These are phyloP conservation scores for Ephemerocybe angulata DNA, from an alignment of 768 basidiomycete species.

Conservation along the genomic window DNA sequence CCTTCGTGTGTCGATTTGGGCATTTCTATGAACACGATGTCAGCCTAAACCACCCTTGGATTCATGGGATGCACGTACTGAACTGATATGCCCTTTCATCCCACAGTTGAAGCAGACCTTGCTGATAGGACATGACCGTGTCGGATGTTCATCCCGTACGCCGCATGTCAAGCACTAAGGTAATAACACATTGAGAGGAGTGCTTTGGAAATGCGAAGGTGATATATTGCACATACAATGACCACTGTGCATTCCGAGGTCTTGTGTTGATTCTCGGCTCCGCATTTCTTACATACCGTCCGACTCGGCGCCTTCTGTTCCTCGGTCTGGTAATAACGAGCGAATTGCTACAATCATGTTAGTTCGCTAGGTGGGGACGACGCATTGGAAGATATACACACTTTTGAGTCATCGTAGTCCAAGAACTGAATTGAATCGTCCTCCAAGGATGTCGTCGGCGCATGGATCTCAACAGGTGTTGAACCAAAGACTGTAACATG, in stretches of 20 bases:
- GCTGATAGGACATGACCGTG: conserved; percentile 74
- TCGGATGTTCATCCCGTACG: conserved; percentile 73
- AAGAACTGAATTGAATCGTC: conserved; percentile 76
- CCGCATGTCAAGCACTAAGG: conserved; percentile 77
- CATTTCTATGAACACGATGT: conserved; percentile 48
- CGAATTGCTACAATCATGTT: conserved; percentile 37
- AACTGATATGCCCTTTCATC: conserved; percentile 79
- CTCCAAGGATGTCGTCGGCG: conserved; percentile 35
- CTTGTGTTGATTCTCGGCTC: conserved; percentile 68
- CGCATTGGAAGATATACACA: conserved; percentile 26
- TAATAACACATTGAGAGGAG: conserved; percentile 2
- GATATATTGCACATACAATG: conserved; percentile 59
- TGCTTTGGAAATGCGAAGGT: conserved; percentile 1
- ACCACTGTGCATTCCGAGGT: conserved; percentile 64
- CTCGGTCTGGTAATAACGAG: conserved; percentile 65
- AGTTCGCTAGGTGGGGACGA: background rate
- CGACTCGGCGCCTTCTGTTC: conserved; percentile 40
- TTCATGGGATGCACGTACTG: conserved; percentile 35
- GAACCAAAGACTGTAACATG: conserved; percentile 62
- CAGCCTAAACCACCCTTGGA: background rate
- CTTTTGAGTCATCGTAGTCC: conserved; percentile 66
- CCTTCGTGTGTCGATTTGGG: conserved; percentile 50
- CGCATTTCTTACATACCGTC: conserved; percentile 73
- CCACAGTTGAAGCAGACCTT: conserved; percentile 79
- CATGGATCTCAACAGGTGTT: conserved; percentile 44